These are phyloP conservation scores for Scenedesmus sp. DNA, from an alignment of 163 green algal species.

Conservation along the genomic window DNA sequence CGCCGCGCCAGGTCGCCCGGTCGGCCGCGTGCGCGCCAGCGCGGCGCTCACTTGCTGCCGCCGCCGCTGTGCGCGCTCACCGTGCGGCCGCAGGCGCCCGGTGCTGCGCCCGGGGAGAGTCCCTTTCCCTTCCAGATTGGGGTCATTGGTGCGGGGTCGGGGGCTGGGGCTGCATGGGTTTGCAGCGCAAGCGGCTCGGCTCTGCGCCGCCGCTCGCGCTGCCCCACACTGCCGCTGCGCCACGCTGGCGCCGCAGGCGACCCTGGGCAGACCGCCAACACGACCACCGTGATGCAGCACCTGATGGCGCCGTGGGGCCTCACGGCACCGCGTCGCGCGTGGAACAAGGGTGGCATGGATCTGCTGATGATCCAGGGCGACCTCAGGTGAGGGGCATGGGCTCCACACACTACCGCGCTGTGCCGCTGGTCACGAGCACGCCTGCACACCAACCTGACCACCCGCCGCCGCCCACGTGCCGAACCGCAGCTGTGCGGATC, in stretches of 20 bases:
- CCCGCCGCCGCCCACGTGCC: background rate
- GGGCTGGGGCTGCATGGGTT: background rate
- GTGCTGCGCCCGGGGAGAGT: background rate
- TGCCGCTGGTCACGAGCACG: background rate
- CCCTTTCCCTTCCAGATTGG: slow-evolving; percentile 2
- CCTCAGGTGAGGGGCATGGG: slow-evolving; percentile 10
- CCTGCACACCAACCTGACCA: background rate
- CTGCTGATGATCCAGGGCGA: slow-evolving; percentile 4
- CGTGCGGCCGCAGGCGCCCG: background rate
- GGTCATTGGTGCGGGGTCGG: slow-evolving; percentile 8
- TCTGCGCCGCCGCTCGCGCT: background rate
- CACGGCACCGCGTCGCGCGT: too few species aligned
- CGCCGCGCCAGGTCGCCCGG: background rate
- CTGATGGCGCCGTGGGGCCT: slow-evolving; percentile 1
- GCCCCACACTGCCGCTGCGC: background rate
- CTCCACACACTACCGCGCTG: too few species aligned
- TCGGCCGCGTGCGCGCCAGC: background rate
- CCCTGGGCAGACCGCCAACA: slow-evolving; percentile 20
- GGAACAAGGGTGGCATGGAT: too few species aligned
- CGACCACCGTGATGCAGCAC: background rate
- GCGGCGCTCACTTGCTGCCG: background rate
- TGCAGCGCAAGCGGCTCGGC: too few species aligned
- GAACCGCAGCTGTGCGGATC: background rate
- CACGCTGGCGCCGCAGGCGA: background rate
- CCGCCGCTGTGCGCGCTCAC: background rate